Evolutionary conservation across 225 moss, liverwort and hornwort species (phyloP).

Genomic region (Polytrichum formosum): DNA sequence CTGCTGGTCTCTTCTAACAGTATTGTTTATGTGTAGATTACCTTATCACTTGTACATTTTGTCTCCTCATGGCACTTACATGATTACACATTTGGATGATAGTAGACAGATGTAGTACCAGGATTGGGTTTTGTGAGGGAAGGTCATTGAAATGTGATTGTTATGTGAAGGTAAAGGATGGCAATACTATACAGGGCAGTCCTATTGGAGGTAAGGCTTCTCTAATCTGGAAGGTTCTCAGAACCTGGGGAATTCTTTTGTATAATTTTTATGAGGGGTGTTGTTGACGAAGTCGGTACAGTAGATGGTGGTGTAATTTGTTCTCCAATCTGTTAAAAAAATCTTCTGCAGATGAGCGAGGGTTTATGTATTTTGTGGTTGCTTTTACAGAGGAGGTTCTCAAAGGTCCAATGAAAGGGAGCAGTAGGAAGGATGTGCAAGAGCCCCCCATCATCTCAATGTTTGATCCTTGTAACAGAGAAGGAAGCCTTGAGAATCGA

Average conservation of each 20-base stretch:
- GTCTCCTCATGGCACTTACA: too few species aligned
- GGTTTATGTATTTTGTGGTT: not conserved
- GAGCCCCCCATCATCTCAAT: slow-evolving; percentile 13
- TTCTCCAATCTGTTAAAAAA: too few species aligned
- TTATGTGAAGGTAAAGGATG: slow-evolving; percentile 42
- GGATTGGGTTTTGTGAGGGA: not conserved
- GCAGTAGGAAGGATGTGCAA: not conserved
- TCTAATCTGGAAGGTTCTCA: not conserved
- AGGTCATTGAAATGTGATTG: slow-evolving; percentile 26
- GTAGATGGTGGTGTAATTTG: too few species aligned
- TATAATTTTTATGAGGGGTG: too few species aligned
- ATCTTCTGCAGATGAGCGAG: not conserved
- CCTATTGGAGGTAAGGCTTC: slow-evolving; percentile 29
- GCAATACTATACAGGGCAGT: slow-evolving; percentile 15
- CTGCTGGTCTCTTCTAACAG: not conserved
- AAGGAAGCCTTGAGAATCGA: slow-evolving; percentile 25
- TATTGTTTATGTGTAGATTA: not conserved
- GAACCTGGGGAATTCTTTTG: too few species aligned
- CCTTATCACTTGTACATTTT: not conserved
- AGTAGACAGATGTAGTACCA: slow-evolving; percentile 1
- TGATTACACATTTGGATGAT: slow-evolving; percentile 3
- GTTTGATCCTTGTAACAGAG: slow-evolving; percentile 18
- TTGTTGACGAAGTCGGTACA: too few species aligned
- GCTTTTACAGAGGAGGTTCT: not conserved
- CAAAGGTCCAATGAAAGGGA: not conserved